Evolutionary conservation across 352 stramenopile species (phyloP).

Genomic region (Phytophthora ohioensis): DNA sequence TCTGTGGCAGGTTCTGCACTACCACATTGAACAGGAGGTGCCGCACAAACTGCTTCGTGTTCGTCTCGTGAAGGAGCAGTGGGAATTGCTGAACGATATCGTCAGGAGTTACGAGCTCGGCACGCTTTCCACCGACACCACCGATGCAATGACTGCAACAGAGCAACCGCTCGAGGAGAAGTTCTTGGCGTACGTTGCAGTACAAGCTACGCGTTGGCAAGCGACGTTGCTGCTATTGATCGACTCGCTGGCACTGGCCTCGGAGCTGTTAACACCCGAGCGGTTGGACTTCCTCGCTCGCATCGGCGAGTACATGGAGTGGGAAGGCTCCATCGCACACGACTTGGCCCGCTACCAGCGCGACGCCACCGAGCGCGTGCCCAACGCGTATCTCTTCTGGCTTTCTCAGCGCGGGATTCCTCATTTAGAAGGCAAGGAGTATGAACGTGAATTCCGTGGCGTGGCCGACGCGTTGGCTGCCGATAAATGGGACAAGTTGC

Average conservation of each 20-base stretch:
- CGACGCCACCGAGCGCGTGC: conserved; percentile 65
- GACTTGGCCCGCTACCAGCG: conserved; percentile 77
- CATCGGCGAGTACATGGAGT: conserved; percentile 88
- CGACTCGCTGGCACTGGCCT: conserved; percentile 69
- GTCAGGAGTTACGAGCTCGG: conserved; percentile 70
- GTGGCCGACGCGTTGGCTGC: conserved; percentile 44
- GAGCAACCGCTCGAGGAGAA: conserved; percentile 32
- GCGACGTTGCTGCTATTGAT: conserved; percentile 82
- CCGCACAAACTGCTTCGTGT: conserved; percentile 63
- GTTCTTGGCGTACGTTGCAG: conserved; percentile 70
- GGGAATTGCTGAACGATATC: conserved; percentile 64
- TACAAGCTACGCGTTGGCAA: conserved; percentile 85
- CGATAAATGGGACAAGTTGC: conserved; percentile 60
- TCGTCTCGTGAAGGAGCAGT: conserved; percentile 69
- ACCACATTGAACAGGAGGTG: conserved; percentile 89
- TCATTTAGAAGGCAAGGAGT: conserved; percentile 39
- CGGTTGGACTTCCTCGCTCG: conserved; percentile 68
- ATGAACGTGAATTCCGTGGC: conserved; percentile 60
- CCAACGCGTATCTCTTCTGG: conserved; percentile 85
- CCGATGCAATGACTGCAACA: background rate
- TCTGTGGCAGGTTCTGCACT: conserved; percentile 85
- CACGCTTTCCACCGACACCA: conserved; percentile 26
- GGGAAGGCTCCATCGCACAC: conserved; percentile 85
- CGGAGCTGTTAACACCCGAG: conserved; percentile 65
- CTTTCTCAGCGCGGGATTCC: conserved; percentile 54